Evolutionary conservation across 441 rosid species (phyloP), one percentile per base, ranked within the genome.

Genomic region (Jatropha podagrica): DNA sequence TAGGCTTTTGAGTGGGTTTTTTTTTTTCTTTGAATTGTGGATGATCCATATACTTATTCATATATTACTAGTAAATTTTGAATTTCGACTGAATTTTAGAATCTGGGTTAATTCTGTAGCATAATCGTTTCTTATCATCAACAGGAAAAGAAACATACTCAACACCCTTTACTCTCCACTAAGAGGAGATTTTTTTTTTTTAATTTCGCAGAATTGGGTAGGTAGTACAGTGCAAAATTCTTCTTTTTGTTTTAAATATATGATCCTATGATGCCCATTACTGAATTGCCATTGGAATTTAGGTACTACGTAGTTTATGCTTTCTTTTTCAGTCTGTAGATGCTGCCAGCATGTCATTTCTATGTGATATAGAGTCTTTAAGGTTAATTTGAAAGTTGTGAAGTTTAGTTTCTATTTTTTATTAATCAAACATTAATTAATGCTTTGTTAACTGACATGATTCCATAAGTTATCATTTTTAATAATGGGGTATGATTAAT

Each of bases 21-120:
- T 71, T 44, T 71, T 40, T 41, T 68, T 69, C 56, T 18, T n/a
- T 70, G 78, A 73, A 65, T 70, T 65, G 41, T 49, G 76, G 18
- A 66, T 80, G 77, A 81, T 76, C 70, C 48, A 27, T 23, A 51
- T 42, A 58, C 72, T 69, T 20, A 38, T 75, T 58, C 52, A 48
- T n/a, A 40, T 51, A 5, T 20, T 44, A 41, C 46, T 23, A 7
- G 38, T 56, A 55, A 83, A 65, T 51, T 63, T 38, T 73, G 49
- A 40, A 46, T 14, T 64, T 70, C 41, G 73, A 20, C 40, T 49
- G 71, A 65, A 70, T 74, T 46, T 81, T 55, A 66, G 72, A 76
- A 81, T 73, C 81, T 76, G 79, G 81, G 69, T 38, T 72, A 5
- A 5, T 69, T 63, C 11, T 63, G 41, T 58, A 49, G 74, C 37